phyloP scores from a whole-genome alignment of 2,329 filamentous ascomycete genomes.

The Pseudogymnoascus sp. region DNA sequence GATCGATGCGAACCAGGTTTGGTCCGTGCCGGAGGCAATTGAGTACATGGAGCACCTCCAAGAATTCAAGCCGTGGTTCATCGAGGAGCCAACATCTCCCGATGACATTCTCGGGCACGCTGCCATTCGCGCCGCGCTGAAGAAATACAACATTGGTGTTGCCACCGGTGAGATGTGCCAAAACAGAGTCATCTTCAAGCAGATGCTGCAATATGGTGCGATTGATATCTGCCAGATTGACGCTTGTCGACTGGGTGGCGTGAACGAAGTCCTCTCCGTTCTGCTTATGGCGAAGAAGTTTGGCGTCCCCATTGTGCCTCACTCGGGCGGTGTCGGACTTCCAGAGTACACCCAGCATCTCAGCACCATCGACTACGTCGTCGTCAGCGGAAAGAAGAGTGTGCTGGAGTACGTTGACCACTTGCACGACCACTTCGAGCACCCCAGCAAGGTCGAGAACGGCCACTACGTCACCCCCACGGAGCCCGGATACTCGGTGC shows the following conservation, averaged over 20 bases:
- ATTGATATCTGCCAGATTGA: constrained; percentile 89
- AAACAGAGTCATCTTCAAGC: constrained; percentile 88
- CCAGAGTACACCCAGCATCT: constrained; percentile 93
- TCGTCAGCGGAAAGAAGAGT: constrained; percentile 70
- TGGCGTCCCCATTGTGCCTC: constrained; percentile 74
- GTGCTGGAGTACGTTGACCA: constrained; percentile 90
- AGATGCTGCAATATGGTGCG: constrained; percentile 67
- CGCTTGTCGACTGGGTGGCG: constrained; percentile 76
- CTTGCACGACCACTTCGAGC: constrained; percentile 84
- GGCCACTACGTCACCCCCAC: constrained; percentile 83
- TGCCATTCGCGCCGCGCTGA: constrained; percentile 68
- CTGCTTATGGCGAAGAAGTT: constrained; percentile 48
- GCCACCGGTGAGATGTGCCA: constrained; percentile 92
- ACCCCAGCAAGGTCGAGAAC: constrained; percentile 71
- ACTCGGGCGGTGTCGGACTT: constrained; percentile 81
- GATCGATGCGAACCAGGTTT: constrained; percentile 86
- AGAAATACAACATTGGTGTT: constrained; percentile 65
- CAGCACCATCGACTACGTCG: constrained; percentile 87
- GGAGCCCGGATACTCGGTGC: constrained; percentile 79
- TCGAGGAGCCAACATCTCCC: constrained; percentile 82
- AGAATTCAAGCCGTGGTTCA: constrained; percentile 83
- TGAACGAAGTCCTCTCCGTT: constrained; percentile 83
- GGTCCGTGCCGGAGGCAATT: constrained; percentile 82
- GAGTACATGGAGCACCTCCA: constrained; percentile 72
- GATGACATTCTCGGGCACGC: constrained; percentile 84